Conservation (phyloP, 1,139 yeast species). For the Hyphopichia khmerensis region DNA sequence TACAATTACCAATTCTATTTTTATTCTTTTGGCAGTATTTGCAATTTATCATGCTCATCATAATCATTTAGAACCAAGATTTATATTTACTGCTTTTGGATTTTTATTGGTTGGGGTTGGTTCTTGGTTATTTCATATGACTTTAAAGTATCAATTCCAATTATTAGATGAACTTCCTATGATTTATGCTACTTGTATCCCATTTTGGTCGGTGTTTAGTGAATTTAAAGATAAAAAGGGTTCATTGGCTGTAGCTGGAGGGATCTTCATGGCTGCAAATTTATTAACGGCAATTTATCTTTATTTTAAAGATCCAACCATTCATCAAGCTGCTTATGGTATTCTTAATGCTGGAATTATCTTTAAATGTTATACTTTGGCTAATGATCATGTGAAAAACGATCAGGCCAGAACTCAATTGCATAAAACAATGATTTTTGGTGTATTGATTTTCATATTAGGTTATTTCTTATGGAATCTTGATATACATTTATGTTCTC, state of each 20-base stretch:
- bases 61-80: slow-evolving; percentile 67
- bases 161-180: slow-evolving; percentile 93
- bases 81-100: slow-evolving; percentile 70
- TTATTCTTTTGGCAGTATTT: slow-evolving; percentile 64
- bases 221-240: slow-evolving; percentile 47
- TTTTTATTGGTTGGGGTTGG: slow-evolving; percentile 90
- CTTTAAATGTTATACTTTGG: slow-evolving; percentile 50
- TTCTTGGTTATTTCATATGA: slow-evolving; percentile 95
- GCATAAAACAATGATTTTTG: slow-evolving; percentile 54
- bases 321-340: slow-evolving; percentile 83
- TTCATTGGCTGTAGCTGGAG: slow-evolving; percentile 49
- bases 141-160: slow-evolving; percentile 83
- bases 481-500: slow-evolving; percentile 78
- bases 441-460: slow-evolving; percentile 60
- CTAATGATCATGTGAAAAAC: slow-evolving; percentile 52
- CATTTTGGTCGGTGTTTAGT: slow-evolving; percentile 85
- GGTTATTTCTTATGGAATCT: slow-evolving; percentile 86
- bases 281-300: slow-evolving; percentile 64
- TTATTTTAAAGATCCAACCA: slow-evolving; percentile 71
- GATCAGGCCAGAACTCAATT: slow-evolving; percentile 45
- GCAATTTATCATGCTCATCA: slow-evolving; percentile 61
- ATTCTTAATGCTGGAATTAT: slow-evolving; percentile 63
- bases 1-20: slow-evolving; percentile 72
- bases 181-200: slow-evolving; percentile 96
- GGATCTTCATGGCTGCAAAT: slow-evolving; percentile 57